Base-by-base conservation (phyloP, 2,329 filamentous ascomycete species). In the Pyrenophora seminiperda region DNA sequence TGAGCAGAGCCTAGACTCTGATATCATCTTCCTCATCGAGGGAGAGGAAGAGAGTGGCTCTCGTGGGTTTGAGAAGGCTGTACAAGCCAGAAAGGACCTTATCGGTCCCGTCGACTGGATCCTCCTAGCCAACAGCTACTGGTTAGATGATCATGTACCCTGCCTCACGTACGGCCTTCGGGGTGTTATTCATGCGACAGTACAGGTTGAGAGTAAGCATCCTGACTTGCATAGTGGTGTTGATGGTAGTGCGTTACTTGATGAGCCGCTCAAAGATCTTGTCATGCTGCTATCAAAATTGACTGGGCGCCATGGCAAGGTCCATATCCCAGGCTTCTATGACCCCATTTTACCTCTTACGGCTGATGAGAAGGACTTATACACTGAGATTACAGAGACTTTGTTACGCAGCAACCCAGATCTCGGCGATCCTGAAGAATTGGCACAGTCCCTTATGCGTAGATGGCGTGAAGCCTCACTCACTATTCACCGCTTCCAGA, bases 31-130 rank as follows among this genome's bases (percentile, higher is more conserved):
- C 66, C 76, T 99, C 3, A 95, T 99, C 39, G 94, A 99, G 68
- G 94, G 94, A 10, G 94, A 99, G 70, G 94, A 99, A 74, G 94
- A 99, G 71, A 92, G 89, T 37, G 94, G 94, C 0, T 97, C 92
- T 1, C 83, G 91, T 20, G 93, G 94, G 0, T 97, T 99, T 67
- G 87, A 90, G 58, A 85, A 93, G 61, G 89, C 90, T 0, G 86
- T 99, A 13, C 83, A 82, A 59, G 82, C 84, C 56, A 85, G 94
- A 73, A 96, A 96, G 72, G 81, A 87, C 11, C 81, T 90, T 18
- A 96, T 99, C 61, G 94, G 94, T 1, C 81, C 90, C 7, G 86
- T 99, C 2, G 93, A 99, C 73, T 97, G 94, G 79, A 94, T 99
- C 47, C 77, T 99, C 24, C 79, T 99, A 30, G 93, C 94, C 17